Evolutionary conservation across 805 yeast species (phyloP), one percentile per base, ranked within the genome.

Genomic region (Diddensiella caesifluorescens): DNA sequence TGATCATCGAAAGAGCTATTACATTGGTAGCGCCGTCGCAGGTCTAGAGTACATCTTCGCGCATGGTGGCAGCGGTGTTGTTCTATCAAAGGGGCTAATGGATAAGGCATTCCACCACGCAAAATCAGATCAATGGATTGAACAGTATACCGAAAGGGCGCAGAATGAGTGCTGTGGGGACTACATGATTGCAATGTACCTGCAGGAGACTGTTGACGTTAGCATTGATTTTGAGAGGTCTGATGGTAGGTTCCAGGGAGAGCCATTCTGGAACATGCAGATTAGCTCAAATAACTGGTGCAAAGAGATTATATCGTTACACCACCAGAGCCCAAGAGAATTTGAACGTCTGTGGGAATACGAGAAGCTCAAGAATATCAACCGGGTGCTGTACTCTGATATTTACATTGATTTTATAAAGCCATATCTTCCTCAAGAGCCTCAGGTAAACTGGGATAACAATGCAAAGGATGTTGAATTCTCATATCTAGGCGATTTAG

Each of bases 31-130:
- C 3, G 54, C 53, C 1, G 61, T 62, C 15, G 46, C 39, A 2
- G 54, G 46, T 20, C 47, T 44, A 25, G 35, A 47, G 5, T 37
- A 47, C 22, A 20, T 46, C 21, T 65, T 63, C 46, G 68, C 65
- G 10, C 67, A 64, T 42, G 69, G 69, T n/a, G 69, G 68, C 4
- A 49, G 62, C 1, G 69, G 67, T 5, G 59, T 63, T 3, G 54
- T 61, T 2, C 40, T 63, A 15, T 60, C 66, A 5, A 49, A 52
- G 2, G 61, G 56, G 3, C 58, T 65, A 4, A 49, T 63, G 52
- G 47, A 50, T 13, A 35, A 34, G 15, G 48, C 58, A 18, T 52
- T 61, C 33, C 60, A 54, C 10, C 35, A 30, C 1, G 41, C 45
- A n/a, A 37, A 54, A 6, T 45, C 42, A 13, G 20, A 38, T 32